Evolutionary conservation across 169 alveolate genomes (phyloP).

Genomic region (Miamiensis avidus): DNA sequence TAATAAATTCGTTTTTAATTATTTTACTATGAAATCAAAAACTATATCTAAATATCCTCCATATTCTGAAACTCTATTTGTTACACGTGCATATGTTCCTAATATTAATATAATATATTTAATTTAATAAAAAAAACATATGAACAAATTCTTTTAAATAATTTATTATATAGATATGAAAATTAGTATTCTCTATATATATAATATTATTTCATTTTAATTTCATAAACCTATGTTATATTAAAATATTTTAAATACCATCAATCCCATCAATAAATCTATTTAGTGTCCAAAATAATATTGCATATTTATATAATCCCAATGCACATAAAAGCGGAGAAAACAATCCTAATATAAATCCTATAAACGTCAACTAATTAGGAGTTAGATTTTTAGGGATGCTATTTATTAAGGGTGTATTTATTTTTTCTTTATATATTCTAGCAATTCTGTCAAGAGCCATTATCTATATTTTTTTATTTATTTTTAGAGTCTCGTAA

Average conservation of each 20-base stretch:
- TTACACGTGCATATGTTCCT: slow-evolving; percentile 51
- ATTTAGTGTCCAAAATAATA: slow-evolving; percentile 27
- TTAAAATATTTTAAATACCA: slow-evolving; percentile 30
- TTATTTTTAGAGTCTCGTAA: too few relatives aligned
- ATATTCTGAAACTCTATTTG: slow-evolving; percentile 37
- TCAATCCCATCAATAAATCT: slow-evolving; percentile 53
- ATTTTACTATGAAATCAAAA: slow-evolving; percentile 51
- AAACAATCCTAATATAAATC: not conserved
- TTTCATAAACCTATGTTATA: not conserved
- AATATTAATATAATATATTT: too few relatives aligned
- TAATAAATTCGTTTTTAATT: too few relatives aligned
- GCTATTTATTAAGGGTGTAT: too few relatives aligned
- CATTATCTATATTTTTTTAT: too few relatives aligned
- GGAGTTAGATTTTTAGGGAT: not conserved
- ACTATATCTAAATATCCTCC: slow-evolving; percentile 62
- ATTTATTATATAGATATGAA: too few relatives aligned
- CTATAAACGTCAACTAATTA: not conserved
- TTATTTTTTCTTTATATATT: not conserved
- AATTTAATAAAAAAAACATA: too few relatives aligned
- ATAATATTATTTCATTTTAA: too few relatives aligned
- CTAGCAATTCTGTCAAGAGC: not conserved
- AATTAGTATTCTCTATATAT: too few relatives aligned
- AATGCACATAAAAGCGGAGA: not conserved
- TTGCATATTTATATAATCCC: not conserved
- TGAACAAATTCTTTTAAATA: not conserved